Percentiles rank a stretch among this genome's conserved stretches.
These are phyloP conservation scores for Blastocladiella emersonii DNA, from an alignment of 371 early-diverging fungal species.

Conservation along the genomic window DNA sequence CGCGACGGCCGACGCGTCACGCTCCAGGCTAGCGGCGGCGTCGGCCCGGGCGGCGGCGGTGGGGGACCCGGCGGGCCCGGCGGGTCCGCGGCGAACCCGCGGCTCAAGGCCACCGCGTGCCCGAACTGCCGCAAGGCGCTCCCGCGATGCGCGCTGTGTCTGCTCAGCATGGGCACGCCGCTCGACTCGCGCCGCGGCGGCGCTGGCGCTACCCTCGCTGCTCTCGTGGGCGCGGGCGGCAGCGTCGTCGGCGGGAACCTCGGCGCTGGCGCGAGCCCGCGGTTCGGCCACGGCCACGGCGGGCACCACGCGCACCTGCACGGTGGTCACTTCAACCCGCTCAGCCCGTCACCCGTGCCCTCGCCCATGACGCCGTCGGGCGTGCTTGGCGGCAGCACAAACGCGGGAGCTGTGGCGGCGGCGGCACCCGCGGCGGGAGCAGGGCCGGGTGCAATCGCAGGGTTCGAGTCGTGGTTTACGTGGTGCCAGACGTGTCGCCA, in stretches of 20 bases:
- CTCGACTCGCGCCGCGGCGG: slow-evolving; percentile 19
- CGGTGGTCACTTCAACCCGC: too few relatives aligned
- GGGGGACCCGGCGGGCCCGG: slow-evolving; percentile 11
- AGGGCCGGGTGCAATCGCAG: background rate
- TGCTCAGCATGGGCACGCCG: slow-evolving; percentile 71
- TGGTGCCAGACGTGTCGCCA: slow-evolving; percentile 96
- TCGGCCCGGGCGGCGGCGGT: slow-evolving; percentile 11
- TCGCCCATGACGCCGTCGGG: background rate
- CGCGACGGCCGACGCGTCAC: slow-evolving; percentile 40
- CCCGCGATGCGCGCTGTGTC: slow-evolving; percentile 87
- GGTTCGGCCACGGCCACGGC: background rate
- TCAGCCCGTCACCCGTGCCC: background rate
- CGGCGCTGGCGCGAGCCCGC: too few relatives aligned
- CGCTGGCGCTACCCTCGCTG: too few relatives aligned
- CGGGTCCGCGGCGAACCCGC: too few relatives aligned
- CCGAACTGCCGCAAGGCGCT: slow-evolving; percentile 71
- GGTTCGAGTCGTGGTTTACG: slow-evolving; percentile 86
- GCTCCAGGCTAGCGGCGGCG: slow-evolving; percentile 15
- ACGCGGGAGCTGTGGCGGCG: too few relatives aligned
- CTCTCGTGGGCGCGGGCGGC: too few relatives aligned
- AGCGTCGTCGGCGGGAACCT: too few relatives aligned
- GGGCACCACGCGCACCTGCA: background rate
- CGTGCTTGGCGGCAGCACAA: too few relatives aligned
- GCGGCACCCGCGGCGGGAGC: background rate
- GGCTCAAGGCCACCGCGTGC: slow-evolving; percentile 58